Conservation (phyloP, 73 alveolate genomes). For the Paramecium tetraurelia region DNA sequence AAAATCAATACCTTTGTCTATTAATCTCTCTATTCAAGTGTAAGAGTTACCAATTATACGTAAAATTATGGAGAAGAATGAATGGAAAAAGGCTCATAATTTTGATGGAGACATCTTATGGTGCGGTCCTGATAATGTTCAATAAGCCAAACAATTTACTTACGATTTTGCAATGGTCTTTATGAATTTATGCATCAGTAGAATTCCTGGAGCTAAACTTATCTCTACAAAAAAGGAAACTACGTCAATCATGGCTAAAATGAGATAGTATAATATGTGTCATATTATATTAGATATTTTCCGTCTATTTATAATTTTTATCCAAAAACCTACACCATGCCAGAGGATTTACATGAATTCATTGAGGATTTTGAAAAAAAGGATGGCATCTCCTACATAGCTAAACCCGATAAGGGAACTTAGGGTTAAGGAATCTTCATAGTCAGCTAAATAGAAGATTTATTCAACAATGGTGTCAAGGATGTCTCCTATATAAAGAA, state of each 20-base stretch:
- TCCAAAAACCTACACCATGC: constrained; percentile 73
- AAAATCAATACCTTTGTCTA: neutral
- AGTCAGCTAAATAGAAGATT: constrained; percentile 65
- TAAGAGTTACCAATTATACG: constrained; percentile 36
- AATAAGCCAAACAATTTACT: constrained; percentile 51
- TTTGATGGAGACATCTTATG: constrained; percentile 63
- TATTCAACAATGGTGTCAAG: constrained; percentile 8
- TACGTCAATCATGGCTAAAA: constrained; percentile 69
- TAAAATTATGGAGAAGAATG: constrained; percentile 51
- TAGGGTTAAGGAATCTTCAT: constrained; percentile 85
- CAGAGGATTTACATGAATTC: constrained; percentile 61
- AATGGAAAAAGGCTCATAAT: constrained; percentile 62
- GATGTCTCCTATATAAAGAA: neutral
- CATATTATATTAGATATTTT: constrained; percentile 53
- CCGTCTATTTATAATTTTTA: constrained; percentile 77
- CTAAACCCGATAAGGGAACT: constrained; percentile 81
- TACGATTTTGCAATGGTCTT: constrained; percentile 51
- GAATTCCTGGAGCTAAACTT: constrained; percentile 75
- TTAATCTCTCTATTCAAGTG: constrained; percentile 15
- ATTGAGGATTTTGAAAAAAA: constrained; percentile 41
- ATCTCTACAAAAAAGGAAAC: constrained; percentile 75
- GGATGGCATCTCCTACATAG: constrained; percentile 71
- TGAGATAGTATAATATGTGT: constrained; percentile 58
- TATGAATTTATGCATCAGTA: constrained; percentile 34
- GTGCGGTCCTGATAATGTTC: constrained; percentile 61